Percentiles rank a stretch among this genome's conserved stretches.
These are phyloP conservation scores for Ophiostoma populinum DNA, from an alignment of 2,329 filamentous ascomycete species.

Conservation along the genomic window DNA sequence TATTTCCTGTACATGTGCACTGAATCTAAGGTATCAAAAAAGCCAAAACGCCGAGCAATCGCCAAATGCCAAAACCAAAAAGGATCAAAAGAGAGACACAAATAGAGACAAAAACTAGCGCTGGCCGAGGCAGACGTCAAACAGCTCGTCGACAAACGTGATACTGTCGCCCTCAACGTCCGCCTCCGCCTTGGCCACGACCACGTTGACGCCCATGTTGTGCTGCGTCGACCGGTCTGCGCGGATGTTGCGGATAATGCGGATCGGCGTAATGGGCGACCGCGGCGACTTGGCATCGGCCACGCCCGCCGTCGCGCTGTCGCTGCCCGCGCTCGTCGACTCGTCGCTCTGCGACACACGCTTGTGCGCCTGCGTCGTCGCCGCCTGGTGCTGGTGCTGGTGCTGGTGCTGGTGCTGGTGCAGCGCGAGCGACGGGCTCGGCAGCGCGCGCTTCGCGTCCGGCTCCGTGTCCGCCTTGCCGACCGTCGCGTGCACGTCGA, in stretches of 20 bases:
- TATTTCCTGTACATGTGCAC: no score
- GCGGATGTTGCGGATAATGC: conserved; percentile 3
- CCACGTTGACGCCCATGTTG: conserved; percentile 4
- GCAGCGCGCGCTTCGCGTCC: no score
- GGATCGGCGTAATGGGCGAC: conserved; percentile 2
- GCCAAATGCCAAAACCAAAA: background rate
- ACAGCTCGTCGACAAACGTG: conserved; percentile 8
- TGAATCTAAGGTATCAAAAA: no score
- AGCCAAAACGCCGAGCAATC: no score
- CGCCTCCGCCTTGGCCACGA: conserved; percentile 2
- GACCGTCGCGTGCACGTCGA: conserved; percentile 6
- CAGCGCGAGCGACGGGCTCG: no score
- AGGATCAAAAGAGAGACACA: background rate
- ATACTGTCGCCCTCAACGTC: conserved; percentile 2
- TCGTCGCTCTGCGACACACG: no score
- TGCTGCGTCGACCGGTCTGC: conserved; percentile 2
- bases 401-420: background rate
- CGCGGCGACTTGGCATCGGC: no score
- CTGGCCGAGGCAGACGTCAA: conserved; percentile 4
- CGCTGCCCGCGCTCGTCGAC: no score
- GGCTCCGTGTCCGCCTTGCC: background rate
- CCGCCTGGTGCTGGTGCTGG: background rate
- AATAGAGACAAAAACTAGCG: conserved; percentile 1
- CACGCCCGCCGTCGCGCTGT: no score
- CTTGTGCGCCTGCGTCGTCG: background rate